Percentiles rank a stretch among this genome's conserved stretches.
These are phyloP conservation scores for Talaromyces ruber DNA, from an alignment of 495 filamentous ascomycete genomes.

Conservation along the genomic window DNA sequence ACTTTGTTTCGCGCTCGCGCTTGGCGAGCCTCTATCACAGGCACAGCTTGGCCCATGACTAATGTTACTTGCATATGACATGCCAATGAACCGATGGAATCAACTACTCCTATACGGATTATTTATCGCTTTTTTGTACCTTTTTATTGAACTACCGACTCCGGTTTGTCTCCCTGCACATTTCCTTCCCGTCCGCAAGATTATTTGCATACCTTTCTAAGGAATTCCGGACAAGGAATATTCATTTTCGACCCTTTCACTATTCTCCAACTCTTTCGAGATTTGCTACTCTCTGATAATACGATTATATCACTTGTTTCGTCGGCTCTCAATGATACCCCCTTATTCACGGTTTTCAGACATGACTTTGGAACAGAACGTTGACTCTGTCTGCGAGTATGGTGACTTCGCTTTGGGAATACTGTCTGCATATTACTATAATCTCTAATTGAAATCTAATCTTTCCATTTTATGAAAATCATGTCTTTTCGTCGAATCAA, in stretches of 20 bases:
- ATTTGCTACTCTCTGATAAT: not conserved
- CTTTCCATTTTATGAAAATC: not conserved
- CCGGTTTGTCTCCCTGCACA: not conserved
- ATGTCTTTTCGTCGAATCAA: not conserved
- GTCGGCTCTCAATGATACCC: not conserved
- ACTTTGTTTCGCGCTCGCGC: not conserved
- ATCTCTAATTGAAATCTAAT: not conserved
- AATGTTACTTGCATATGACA: not conserved
- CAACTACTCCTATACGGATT: not conserved
- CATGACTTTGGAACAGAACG: not conserved
- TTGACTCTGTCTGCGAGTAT: not conserved
- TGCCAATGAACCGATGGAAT: not conserved
- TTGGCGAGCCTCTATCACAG: not conserved
- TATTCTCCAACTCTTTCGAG: not conserved
- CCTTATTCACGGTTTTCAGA: not conserved
- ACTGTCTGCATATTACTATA: not conserved
- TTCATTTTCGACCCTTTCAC: not conserved
- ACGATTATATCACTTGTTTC: not conserved
- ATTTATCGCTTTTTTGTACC: not conserved
- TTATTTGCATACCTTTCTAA: not conserved
- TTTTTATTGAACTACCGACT: not conserved
- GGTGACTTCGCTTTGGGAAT: not conserved
- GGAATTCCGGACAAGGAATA: not conserved
- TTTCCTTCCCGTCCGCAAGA: not conserved
- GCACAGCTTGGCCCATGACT: not conserved